A percentile compares a stretch with the other conserved stretches of the same genome.
phyloP scores from a whole-genome alignment of 495 filamentous ascomycete genomes.

The Aspergillus diversus region DNA sequence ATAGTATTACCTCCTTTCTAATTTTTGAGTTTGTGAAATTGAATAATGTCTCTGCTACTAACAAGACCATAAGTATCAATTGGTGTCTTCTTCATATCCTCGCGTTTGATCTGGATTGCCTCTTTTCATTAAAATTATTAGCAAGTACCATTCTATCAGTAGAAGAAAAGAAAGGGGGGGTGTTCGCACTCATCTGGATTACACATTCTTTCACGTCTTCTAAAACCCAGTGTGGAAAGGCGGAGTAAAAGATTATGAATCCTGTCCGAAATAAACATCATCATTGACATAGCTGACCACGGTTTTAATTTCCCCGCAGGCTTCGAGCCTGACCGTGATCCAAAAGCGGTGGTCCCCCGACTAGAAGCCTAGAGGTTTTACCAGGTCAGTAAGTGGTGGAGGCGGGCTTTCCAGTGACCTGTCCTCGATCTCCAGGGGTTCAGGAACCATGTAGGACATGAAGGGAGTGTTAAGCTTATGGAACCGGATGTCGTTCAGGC shows the following conservation, averaged over 20 bases:
- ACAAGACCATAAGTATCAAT: background rate
- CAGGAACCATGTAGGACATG: background rate
- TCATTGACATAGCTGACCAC: background rate
- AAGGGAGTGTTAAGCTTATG: background rate
- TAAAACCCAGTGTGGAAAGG: background rate
- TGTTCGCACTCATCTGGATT: background rate
- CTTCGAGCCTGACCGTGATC: background rate
- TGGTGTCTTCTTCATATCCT: background rate
- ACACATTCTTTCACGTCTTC: background rate
- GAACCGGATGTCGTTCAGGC: background rate
- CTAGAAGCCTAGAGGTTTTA: background rate
- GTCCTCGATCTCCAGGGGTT: background rate
- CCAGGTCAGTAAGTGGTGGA: background rate
- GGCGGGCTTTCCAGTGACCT: background rate
- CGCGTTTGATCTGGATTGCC: background rate
- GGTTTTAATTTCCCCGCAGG: background rate
- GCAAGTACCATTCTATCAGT: background rate
- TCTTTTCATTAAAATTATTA: constrained; percentile 1
- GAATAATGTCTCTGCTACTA: background rate
- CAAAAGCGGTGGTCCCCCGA: background rate
- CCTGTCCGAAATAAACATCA: background rate
- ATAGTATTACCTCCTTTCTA: background rate
- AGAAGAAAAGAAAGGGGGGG: background rate
- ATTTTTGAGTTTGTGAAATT: background rate
- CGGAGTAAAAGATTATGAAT: background rate